Evolutionary conservation across 2,329 filamentous ascomycete genomes (phyloP).

Genomic region (Verticillium tricorpus): DNA sequence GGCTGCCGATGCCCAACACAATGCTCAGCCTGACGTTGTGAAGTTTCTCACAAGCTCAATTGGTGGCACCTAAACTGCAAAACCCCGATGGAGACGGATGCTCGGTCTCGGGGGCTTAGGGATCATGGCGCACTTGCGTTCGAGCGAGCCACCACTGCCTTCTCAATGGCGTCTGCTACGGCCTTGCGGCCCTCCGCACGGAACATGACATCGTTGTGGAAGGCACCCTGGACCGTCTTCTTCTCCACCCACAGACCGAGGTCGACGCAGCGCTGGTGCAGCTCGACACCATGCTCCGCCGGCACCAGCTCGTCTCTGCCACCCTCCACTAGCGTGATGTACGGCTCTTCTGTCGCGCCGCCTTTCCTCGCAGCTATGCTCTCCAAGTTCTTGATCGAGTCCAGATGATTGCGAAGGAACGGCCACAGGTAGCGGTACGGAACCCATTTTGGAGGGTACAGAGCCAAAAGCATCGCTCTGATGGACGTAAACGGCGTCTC

Average conservation of each 20-base stretch:
- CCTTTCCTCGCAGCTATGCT: slow-evolving; percentile 30
- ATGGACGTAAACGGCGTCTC: slow-evolving; percentile 75
- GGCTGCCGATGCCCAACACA: background rate
- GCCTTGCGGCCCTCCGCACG: slow-evolving; percentile 37
- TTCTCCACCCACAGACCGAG: slow-evolving; percentile 41
- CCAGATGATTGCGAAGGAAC: slow-evolving; percentile 63
- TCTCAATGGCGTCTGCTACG: slow-evolving; percentile 38
- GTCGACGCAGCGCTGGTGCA: slow-evolving; percentile 42
- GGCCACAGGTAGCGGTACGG: slow-evolving; percentile 72
- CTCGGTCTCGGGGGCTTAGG: background rate
- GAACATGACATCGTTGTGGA: slow-evolving; percentile 53
- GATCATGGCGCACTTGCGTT: background rate
- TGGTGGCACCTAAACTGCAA: background rate
- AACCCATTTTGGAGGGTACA: slow-evolving; percentile 77
- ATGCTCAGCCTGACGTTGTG: slow-evolving; percentile 1
- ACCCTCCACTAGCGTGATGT: slow-evolving; percentile 42
- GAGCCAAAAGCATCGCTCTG: slow-evolving; percentile 61
- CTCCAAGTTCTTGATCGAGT: slow-evolving; percentile 48
- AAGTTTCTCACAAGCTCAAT: background rate
- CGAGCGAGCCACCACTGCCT: slow-evolving; percentile 10
- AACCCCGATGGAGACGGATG: background rate
- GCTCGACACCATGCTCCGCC: slow-evolving; percentile 38
- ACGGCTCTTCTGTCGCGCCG: slow-evolving; percentile 11
- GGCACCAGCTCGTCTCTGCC: slow-evolving; percentile 57
- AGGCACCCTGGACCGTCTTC: slow-evolving; percentile 40